Evolutionary conservation across 2,329 filamentous ascomycete species (phyloP), one percentile per base, ranked within the genome.

Genomic region (Calonectria pseudoturangicola): DNA sequence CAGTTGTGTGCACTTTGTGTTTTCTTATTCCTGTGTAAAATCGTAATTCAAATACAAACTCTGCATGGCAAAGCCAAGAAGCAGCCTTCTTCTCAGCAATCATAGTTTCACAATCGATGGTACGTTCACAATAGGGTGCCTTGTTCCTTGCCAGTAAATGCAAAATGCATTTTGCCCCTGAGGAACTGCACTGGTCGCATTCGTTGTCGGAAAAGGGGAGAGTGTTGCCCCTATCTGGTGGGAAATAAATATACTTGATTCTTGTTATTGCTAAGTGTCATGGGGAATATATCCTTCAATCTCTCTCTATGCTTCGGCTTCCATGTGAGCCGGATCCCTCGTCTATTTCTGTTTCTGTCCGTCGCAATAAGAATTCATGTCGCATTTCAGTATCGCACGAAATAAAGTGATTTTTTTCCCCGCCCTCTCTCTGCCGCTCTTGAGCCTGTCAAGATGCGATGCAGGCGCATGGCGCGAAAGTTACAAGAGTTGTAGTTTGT

Each of bases 381-480:
- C 70, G 68, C 70, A 56, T 72, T 25, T 68, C 65, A 65, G 48
- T 68, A 56, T 66, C 30, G 48, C 43, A 25, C 51, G 56, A 64
- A 71, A 41, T n/a, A 21, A 58, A 68, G 43, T 39, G 63, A 41
- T n/a, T 25, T n/a, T 25, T 25, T 56, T 56, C 50, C 28, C n/a
- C 30, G 33, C 39, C 50, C 30, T 41, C 41, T 43, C 30, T 33
- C 30, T 33, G 30, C 30, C 30, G 41, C 41, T 36, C 43, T 54
- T 25, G 58, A 36, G 25, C 65, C 58, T 27, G 64, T 58, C 65
- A 66, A 65, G 58, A 72, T 27, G 65, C 65, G 43, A 60, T 25
- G 58, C 70, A 68, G 50, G n/a, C 47, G 25, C 58, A 63, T 68
- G 18, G 51, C 56, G 48, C 28, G 47, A 48, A 68, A 48, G 56